phyloP scores from a whole-genome alignment of 768 basidiomycete genomes.

The Hericium erinaceus region DNA sequence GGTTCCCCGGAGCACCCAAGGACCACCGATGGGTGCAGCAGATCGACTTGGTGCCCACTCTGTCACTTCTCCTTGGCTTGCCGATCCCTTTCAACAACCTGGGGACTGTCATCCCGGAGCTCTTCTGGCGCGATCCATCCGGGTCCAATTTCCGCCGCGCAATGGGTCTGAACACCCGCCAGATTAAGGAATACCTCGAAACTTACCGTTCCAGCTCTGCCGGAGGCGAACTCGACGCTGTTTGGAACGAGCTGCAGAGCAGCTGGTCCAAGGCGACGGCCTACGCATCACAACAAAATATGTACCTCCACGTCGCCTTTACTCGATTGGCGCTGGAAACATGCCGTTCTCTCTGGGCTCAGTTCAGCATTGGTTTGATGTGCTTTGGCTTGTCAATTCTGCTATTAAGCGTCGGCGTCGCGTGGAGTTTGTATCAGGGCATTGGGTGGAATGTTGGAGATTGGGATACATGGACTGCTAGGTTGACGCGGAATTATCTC shows the following conservation, averaged over 20 bases:
- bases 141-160: slow-evolving; percentile 43
- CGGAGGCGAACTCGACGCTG: slow-evolving; percentile 63
- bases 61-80: slow-evolving; percentile 83
- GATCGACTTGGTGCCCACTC: slow-evolving; percentile 84
- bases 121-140: slow-evolving; percentile 54
- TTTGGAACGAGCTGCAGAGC: slow-evolving; percentile 43
- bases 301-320: slow-evolving; percentile 32
- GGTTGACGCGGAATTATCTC: slow-evolving; percentile 1
- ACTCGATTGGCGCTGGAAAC: slow-evolving; percentile 52
- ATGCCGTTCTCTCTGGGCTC: slow-evolving; percentile 89
- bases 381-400: slow-evolving; percentile 59
- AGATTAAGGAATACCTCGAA: slow-evolving; percentile 69
- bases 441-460: slow-evolving; percentile 29
- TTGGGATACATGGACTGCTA: slow-evolving; percentile 37
- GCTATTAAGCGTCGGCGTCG: slow-evolving; percentile 41
- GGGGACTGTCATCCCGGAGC: slow-evolving; percentile 83
- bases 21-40: slow-evolving; percentile 72
- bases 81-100: slow-evolving; percentile 96
- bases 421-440: slow-evolving; percentile 45
- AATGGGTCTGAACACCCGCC: slow-evolving; percentile 58
- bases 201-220: slow-evolving; percentile 65
- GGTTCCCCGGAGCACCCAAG: slow-evolving; percentile 49
- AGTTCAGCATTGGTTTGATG: slow-evolving; percentile 81
- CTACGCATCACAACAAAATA: background rate
- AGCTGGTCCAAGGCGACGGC: slow-evolving; percentile 4